Base-by-base conservation (phyloP, 2,329 filamentous ascomycete genomes). In the Colletotrichum euphorbiae region DNA sequence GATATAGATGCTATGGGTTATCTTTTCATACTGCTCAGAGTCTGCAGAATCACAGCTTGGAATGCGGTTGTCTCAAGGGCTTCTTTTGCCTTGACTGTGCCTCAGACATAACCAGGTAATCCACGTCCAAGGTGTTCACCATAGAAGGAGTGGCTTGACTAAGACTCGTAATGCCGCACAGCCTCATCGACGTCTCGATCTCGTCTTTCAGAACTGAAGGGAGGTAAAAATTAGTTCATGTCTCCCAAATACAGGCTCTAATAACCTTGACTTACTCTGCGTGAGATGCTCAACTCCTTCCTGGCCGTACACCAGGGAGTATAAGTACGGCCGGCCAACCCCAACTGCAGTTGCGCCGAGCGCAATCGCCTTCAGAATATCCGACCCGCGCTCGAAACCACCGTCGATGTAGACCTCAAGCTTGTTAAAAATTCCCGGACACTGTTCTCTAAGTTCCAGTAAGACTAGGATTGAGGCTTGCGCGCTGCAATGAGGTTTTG, bases 341-440 rank as follows among this genome's bases (percentile, higher is more conserved):
- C 92, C 92, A 0, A 94, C 92, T 38, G 89, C 92, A 75, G 40
- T 73, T 54, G 70, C 70, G 21, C 87, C 93, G 24, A 84, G 84
- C 43, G 94, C 81, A 82, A 93, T 91, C 1, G 87, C 86, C 74
- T 93, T 89, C 75, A 89, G 93, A 2, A 92, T 85, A 72, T 92
- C 90, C 0, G 88, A 87, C 0, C 90, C 90, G n/a, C 89, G 80
- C 19, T 83, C 82, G 31, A 92, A 83, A 0, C 90, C 90, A 0
- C 89, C 88, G 69, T 92, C 90, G 2, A 92, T 79, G 52, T 91
- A 88, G 0, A 92, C 81, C 62, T 87, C 81, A 0, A 70, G 40
- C 51, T 65, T 69, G 6, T 64, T 67, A n/a, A 73, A 52, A 1
- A 69, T 38, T 19, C 72, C 38, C 19, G 68, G 63, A 56, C 66